Evolutionary conservation across 2,329 filamentous ascomycete genomes (phyloP).

Genomic region (Capronia americana): DNA sequence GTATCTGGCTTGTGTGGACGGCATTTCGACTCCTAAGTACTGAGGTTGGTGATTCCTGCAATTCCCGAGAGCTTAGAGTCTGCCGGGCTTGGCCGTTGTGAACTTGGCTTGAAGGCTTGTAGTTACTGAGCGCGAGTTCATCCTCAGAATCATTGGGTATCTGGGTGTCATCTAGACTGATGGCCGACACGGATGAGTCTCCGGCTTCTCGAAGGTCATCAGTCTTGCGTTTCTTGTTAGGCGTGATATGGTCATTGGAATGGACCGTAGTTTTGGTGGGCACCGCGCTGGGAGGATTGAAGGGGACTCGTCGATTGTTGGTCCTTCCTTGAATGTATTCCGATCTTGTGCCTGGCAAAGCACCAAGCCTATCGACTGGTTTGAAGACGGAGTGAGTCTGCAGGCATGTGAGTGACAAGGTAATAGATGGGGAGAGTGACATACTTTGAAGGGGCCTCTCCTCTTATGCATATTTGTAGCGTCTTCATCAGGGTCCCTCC

Average conservation of each 20-base stretch:
- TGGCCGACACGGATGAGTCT: constrained; percentile 6
- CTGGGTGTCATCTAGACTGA: constrained; percentile 25
- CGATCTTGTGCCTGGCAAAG: background rate
- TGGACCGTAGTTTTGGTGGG: constrained; percentile 1
- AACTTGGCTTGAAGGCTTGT: background rate
- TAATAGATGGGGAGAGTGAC: background rate
- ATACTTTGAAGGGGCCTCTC: constrained; percentile 26
- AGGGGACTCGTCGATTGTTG: background rate
- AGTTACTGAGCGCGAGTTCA: constrained; percentile 26
- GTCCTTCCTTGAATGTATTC: constrained; percentile 19
- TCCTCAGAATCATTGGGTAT: constrained; percentile 27
- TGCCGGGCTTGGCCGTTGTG: background rate
- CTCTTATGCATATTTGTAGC: constrained; percentile 16
- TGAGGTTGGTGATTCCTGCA: background rate
- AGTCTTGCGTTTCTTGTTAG: constrained; percentile 30
- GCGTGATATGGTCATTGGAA: constrained; percentile 24
- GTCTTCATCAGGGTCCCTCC: constrained; percentile 22
- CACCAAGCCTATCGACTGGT: constrained; percentile 21
- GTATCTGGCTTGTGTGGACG: background rate
- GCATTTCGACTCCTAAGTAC: background rate
- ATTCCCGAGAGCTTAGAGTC: background rate
- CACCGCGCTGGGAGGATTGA: background rate
- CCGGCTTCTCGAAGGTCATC: constrained; percentile 8
- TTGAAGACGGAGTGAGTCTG: constrained; percentile 13
- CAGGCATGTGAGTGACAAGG: constrained; percentile 4